A percentile compares a stretch with the other conserved stretches of the same genome.
phyloP scores from a whole-genome alignment of 164 flowering plant species.

The Macadamia integrifolia region DNA sequence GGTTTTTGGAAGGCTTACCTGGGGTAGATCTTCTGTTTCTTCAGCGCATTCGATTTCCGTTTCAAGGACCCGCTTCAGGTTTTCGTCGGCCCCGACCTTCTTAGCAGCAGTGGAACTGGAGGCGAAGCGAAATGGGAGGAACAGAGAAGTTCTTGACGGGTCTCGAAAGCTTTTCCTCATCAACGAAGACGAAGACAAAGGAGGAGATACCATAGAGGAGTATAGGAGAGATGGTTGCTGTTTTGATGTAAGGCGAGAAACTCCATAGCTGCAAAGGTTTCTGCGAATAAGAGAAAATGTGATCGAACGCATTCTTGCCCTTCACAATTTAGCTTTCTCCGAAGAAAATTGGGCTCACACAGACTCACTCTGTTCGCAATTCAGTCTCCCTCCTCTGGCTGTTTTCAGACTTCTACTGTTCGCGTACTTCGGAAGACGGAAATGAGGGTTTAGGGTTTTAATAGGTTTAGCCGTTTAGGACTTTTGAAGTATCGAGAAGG shows the following conservation, averaged over 20 bases:
- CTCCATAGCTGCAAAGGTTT: slow-evolving; percentile 4
- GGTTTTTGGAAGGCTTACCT: slow-evolving; percentile 4
- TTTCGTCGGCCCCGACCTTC: slow-evolving; percentile 9
- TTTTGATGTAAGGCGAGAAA: neutral
- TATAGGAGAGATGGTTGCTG: slow-evolving; percentile 2
- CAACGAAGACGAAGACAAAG: slow-evolving; percentile 7
- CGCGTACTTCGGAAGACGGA: too few species aligned
- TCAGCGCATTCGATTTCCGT: slow-evolving; percentile 16
- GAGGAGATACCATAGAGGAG: slow-evolving; percentile 3
- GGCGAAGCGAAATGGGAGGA: slow-evolving; percentile 10
- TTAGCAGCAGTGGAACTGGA: slow-evolving; percentile 6
- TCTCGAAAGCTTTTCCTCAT: neutral
- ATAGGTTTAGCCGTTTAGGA: too few species aligned
- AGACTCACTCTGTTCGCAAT: too few species aligned
- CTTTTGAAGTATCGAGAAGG: too few species aligned
- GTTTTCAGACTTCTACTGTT: too few species aligned
- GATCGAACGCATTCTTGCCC: slow-evolving; percentile 5
- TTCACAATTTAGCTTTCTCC: too few species aligned
- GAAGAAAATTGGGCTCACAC: too few species aligned
- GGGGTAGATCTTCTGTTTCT: slow-evolving; percentile 8
- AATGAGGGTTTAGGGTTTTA: neutral
- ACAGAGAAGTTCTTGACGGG: neutral
- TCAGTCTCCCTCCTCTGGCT: too few species aligned
- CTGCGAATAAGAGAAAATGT: slow-evolving; percentile 12
- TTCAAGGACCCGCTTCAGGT: slow-evolving; percentile 16